phyloP scores from a whole-genome alignment of 805 yeast species.

The Wickerhamiella musiphila region DNA sequence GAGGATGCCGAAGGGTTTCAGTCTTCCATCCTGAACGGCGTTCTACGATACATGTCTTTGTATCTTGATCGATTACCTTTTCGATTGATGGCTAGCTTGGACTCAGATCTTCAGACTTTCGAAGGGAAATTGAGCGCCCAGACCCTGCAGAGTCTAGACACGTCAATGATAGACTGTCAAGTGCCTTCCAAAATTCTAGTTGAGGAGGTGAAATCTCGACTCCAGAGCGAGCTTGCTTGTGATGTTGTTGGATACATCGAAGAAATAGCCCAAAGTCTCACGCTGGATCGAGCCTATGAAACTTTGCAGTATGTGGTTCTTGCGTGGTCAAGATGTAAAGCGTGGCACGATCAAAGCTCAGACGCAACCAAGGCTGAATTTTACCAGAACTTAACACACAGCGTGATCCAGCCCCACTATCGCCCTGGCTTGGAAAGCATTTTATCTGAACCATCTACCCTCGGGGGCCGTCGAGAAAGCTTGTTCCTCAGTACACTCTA shows the following conservation, averaged over 20 bases:
- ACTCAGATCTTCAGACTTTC: constrained; percentile 22
- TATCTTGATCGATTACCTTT: constrained; percentile 20
- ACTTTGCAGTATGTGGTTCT: constrained; percentile 19
- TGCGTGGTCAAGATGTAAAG: constrained; percentile 12
- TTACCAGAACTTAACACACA: background rate
- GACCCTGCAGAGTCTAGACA: constrained; percentile 12
- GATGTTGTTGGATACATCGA: no score
- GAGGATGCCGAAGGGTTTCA: constrained; percentile 27
- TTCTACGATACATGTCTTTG: constrained; percentile 20
- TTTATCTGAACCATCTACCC: constrained; percentile 25
- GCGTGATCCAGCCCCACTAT: constrained; percentile 28
- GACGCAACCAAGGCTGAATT: background rate
- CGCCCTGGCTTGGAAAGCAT: constrained; percentile 27
- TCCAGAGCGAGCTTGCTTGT: constrained; percentile 3
- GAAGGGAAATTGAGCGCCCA: constrained; percentile 20
- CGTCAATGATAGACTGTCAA: constrained; percentile 1
- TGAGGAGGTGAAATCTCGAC: no score
- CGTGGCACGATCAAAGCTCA: background rate
- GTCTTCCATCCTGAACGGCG: constrained; percentile 14
- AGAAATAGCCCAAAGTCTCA: no score
- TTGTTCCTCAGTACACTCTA: constrained; percentile 45
- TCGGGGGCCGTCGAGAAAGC: constrained; percentile 8
- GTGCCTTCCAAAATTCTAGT: background rate
- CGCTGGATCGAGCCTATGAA: constrained; percentile 9
- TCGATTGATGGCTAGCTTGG: constrained; percentile 21